Percentiles rank a stretch among this genome's conserved stretches.
Evolutionary conservation across 2,329 filamentous ascomycete genomes (phyloP).

Genomic region (Microdochium nivale): DNA sequence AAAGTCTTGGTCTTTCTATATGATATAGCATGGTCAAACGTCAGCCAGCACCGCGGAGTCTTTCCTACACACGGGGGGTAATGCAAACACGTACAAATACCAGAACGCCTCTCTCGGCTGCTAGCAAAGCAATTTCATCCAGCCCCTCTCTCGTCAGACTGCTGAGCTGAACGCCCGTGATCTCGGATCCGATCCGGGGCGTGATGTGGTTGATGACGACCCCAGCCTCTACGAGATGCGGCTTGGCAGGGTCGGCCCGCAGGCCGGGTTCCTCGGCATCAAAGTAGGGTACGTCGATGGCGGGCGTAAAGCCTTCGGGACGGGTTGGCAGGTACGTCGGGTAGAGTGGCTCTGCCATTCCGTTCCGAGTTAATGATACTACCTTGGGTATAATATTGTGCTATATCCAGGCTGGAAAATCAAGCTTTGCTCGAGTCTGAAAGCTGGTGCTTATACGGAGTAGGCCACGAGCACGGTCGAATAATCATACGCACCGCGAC

Average conservation of each 20-base stretch:
- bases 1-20: constrained; percentile 21
- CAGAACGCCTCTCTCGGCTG: constrained; percentile 20
- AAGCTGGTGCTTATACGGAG: no score
- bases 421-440: no score
- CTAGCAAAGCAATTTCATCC: constrained; percentile 19
- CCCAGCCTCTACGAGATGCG: constrained; percentile 10
- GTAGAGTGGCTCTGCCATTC: constrained; percentile 19
- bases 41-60: no score
- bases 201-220: constrained; percentile 14
- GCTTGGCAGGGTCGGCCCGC: constrained; percentile 17
- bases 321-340: constrained; percentile 22
- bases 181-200: constrained; percentile 18
- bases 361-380: no score
- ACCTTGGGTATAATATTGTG: no score
- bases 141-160: constrained; percentile 13
- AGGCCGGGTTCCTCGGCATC: constrained; percentile 20
- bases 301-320: constrained; percentile 17
- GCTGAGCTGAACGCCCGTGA: constrained; percentile 19
- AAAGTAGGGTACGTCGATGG: constrained; percentile 15
- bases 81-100: constrained; percentile 17
- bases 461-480: no score
- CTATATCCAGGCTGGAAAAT: no score
- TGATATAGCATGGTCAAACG: not conserved
- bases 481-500: no score
- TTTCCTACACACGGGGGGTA: no score